Conservation (phyloP, 108 stramenopile species). For the Seminavis robusta region DNA sequence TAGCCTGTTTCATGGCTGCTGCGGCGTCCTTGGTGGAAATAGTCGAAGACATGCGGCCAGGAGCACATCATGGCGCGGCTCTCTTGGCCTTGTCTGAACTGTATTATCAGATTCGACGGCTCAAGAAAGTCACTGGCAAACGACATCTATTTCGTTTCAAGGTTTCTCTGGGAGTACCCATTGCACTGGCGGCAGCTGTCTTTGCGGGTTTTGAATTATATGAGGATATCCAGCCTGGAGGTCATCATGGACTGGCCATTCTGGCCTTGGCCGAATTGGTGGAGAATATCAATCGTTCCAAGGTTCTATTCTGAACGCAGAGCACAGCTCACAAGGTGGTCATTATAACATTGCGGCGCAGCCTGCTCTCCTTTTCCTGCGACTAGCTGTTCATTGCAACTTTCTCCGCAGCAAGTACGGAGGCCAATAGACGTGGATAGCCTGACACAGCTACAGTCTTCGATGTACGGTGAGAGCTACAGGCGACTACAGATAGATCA, state of each 20-base stretch:
- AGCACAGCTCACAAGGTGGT: no score
- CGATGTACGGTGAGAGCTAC: no score
- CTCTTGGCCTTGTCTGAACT: neutral
- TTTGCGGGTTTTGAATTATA: constrained; percentile 2
- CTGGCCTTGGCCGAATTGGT: constrained; percentile 9
- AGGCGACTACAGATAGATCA: no score
- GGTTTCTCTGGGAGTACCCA: neutral
- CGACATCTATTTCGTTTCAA: neutral
- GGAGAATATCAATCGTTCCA: constrained; percentile 4
- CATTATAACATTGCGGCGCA: no score
- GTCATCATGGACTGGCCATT: constrained; percentile 11
- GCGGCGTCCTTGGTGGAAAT: neutral
- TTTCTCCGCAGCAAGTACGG: no score
- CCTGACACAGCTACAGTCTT: no score
- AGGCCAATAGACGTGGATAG: no score
- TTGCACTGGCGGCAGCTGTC: constrained; percentile 2
- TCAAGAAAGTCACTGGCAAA: neutral
- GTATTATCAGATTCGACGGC: neutral
- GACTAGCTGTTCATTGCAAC: no score
- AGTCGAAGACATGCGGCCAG: neutral
- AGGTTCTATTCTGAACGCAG: no score
- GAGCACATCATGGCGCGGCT: neutral
- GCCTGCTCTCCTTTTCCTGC: no score
- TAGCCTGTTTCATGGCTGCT: neutral
- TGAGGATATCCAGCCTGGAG: constrained; percentile 6